phyloP scores from a whole-genome alignment of 2,329 filamentous ascomycete species.

The Diaporthe citriasiana region DNA sequence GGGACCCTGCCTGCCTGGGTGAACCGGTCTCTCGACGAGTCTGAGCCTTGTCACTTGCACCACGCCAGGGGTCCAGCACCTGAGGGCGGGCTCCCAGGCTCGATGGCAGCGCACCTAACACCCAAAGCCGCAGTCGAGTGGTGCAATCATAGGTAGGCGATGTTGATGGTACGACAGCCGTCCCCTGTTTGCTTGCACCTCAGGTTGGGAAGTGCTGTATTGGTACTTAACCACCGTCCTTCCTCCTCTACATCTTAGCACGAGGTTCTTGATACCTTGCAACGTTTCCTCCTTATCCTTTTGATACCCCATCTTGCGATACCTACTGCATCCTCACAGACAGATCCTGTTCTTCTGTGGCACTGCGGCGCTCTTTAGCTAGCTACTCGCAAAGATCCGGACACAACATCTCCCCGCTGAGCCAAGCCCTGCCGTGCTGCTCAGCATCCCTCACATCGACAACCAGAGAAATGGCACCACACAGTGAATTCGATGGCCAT shows the following conservation, averaged over 20 bases:
- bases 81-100: conserved; percentile 27
- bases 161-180: conserved; percentile 33
- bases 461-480: conserved; percentile 39
- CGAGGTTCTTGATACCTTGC: conserved; percentile 18
- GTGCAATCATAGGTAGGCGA: conserved; percentile 32
- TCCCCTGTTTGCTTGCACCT: conserved; percentile 16
- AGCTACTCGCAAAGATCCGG: conserved; percentile 1
- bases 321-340: not conserved
- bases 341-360: not conserved
- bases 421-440: conserved; percentile 9
- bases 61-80: conserved; percentile 8
- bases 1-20: not conserved
- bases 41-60: conserved; percentile 17
- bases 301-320: conserved; percentile 24
- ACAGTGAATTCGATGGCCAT: conserved; percentile 41
- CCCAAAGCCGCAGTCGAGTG: conserved; percentile 26
- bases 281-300: not conserved
- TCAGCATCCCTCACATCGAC: not conserved
- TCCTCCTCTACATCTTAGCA: conserved; percentile 23
- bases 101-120: conserved; percentile 19
- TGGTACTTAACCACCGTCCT: conserved; percentile 41
- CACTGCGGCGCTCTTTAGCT: conserved; percentile 1
- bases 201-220: conserved; percentile 19
- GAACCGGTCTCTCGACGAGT: conserved; percentile 1
- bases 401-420: conserved; percentile 1